Evolutionary conservation across 495 filamentous ascomycete species (phyloP), one percentile per base, ranked within the genome.

Genomic region (Ascodesmis nigricans): DNA sequence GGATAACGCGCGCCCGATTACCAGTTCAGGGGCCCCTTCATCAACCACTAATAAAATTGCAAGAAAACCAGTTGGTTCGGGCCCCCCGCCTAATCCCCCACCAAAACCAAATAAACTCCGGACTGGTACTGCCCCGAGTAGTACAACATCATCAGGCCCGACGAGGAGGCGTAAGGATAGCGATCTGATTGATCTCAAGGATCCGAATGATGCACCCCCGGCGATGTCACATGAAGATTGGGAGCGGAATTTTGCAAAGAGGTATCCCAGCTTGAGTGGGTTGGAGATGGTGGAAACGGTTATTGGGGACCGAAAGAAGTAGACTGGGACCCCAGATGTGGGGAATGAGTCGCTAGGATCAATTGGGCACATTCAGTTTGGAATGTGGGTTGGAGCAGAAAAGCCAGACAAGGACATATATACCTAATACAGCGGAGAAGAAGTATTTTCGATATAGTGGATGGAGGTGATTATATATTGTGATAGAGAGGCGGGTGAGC

Each of bases 181-280:
- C 5, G 30, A 23, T 24, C 22, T 20, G 5, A 26, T 19, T 8
- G 21, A 31, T 13, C 37, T 17, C 7, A 21, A 11, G 16, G 31
- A 21, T 17, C 13, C n/a, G 13, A 13, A 0, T n/a, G n/a, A 10
- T 7, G 7, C 13, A 15, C 5, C 32, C 13, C 13, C 20, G 24
- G 43, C n/a, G n/a, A n/a, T n/a, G n/a, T n/a, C n/a, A n/a, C n/a
- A 43, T 19, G 69, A 73, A 3, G 74, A 77, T 40, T 74, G 70
- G 68, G 71, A 78, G 46, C 55, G 51, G 19, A 71, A 63, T 42
- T 79, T 79, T 46, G 73, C 65, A 44, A 67, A 67, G 43, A 60
- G 70, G 21, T 79, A 73, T 52, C 74, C 74, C 7, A 73, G 64
- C 40, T 57, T 79, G 9, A 66, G 65, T 3, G 69, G 71, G 3